Percentiles rank a stretch among this genome's conserved stretches.
phyloP scores from a whole-genome alignment of 2,329 filamentous ascomycete species.

The Myriosclerotinia duriaeana region DNA sequence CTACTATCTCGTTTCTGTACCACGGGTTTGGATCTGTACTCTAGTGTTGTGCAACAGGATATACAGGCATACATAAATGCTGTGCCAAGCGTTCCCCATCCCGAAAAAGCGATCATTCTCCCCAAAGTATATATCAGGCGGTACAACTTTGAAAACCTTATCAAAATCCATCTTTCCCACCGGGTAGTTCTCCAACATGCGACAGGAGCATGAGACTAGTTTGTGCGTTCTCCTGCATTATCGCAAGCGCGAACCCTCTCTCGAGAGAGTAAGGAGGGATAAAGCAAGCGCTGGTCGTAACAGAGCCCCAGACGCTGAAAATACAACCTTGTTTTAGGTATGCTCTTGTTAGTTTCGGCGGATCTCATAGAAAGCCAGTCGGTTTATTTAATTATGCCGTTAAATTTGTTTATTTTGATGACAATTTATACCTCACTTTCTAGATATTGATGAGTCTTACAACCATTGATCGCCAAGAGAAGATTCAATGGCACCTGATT shows the following conservation, averaged over 20 bases:
- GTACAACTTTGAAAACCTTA: slow-evolving; percentile 5
- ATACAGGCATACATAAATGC: not conserved
- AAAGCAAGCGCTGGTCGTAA: slow-evolving; percentile 10
- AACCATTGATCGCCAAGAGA: slow-evolving; percentile 6
- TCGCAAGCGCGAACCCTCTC: not conserved
- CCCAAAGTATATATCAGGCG: slow-evolving; percentile 14
- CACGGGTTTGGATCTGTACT: not conserved
- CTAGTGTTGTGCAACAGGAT: slow-evolving; percentile 1
- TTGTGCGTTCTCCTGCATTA: slow-evolving; percentile 1
- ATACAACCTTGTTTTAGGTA: slow-evolving; percentile 1
- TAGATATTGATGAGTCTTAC: not conserved
- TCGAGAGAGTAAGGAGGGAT: not conserved
- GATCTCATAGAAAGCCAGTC: not conserved
- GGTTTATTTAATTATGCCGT: not conserved
- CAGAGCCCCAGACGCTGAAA: not conserved
- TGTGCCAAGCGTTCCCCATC: slow-evolving; percentile 15
- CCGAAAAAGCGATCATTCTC: slow-evolving; percentile 16
- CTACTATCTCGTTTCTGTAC: not conserved
- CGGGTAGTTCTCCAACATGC: slow-evolving; percentile 2
- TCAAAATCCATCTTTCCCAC: not conserved
- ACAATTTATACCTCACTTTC: not conserved
- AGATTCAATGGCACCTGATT: not conserved
- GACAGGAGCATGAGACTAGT: slow-evolving; percentile 15
- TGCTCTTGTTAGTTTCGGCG: slow-evolving; percentile 9
- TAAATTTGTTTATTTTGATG: not conserved